Evolutionary conservation across 1,284 basidiomycete species (phyloP), one percentile per base, ranked within the genome.

Genomic region (Amylostereum areolatum): DNA sequence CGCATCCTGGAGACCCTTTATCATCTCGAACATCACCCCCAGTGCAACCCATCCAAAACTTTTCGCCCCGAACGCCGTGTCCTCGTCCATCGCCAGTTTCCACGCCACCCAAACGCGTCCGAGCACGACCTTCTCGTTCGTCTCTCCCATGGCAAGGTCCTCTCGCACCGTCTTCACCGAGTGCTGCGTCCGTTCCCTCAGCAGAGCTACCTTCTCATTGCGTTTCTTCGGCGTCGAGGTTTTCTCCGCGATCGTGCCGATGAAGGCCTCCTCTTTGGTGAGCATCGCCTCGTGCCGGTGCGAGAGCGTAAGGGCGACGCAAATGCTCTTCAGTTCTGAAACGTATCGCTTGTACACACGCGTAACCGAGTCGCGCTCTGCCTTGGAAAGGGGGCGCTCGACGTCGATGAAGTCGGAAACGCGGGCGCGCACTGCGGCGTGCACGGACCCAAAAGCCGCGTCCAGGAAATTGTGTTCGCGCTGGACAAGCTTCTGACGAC

Each of bases 21-120:
- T 66, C 1, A 59, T 58, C 27, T 69, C 67, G 52, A 83, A 81
- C 35, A 80, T 69, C 4, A 66, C 68, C 4, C 74, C 73, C 32
- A 83, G 62, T 6, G 78, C 71, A 28, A 83, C 58, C 76, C 78
- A 83, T 35, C 72, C 71, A 60, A 83, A 83, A 57, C 78, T 81
- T 43, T 72, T 67, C 33, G 74, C 76, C 3, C 80, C 81, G 55
- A 82, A 82, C 4, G 56, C 53, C 12, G 66, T 61, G 12, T 60
- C 59, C 49, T 69, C 57, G 8, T 62, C 53, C 7, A 62, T 45
- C 0, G 73, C 68, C 9, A 78, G 54, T 51, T 69, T 59, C 70
- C 74, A 82, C 6, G 78, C 75, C 10, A 72, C 57, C 78, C 76
- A 82, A 4, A 71, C 72, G n/a, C 71, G 66, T 51, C 65, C 54